These are phyloP conservation scores for Tolypocladium ovalisporum DNA, from an alignment of 2,329 filamentous ascomycete genomes.

Conservation along the genomic window DNA sequence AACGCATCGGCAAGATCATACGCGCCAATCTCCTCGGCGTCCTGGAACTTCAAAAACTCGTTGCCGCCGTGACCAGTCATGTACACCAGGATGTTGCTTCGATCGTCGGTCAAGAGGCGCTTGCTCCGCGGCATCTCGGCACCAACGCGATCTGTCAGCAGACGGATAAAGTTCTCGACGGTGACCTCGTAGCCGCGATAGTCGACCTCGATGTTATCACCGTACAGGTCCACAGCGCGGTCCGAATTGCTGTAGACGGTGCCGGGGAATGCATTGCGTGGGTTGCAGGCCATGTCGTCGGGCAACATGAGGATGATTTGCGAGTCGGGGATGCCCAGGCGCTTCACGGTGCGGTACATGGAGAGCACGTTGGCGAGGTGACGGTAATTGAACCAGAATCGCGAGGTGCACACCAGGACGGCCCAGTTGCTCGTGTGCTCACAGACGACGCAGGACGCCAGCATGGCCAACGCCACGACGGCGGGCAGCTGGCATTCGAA, in stretches of 20 bases:
- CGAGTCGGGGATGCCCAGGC: constrained; percentile 91
- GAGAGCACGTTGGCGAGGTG: constrained; percentile 96
- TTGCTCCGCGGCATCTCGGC: constrained; percentile 94
- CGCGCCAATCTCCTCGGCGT: constrained; percentile 92
- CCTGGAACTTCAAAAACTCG: constrained; percentile 97
- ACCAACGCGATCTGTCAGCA: constrained; percentile 87
- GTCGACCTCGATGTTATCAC: constrained; percentile 98
- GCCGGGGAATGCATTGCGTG: constrained; percentile 92
- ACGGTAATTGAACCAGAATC: constrained; percentile 99
- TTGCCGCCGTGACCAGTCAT: constrained; percentile 99
- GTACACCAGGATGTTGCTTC: constrained; percentile 95
- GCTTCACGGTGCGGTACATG: constrained; percentile 95
- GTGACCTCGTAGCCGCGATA: constrained; percentile 98
- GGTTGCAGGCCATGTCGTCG: constrained; percentile 99
- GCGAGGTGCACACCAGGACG: constrained; percentile 93
- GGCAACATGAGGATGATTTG: constrained; percentile 99
- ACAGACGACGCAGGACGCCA: constrained; percentile 38
- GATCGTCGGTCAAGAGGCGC: constrained; percentile 83
- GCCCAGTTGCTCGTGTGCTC: constrained; percentile 99
- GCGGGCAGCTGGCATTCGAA: constrained; percentile 32
- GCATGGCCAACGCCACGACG: constrained; percentile 35
- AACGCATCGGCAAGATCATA: constrained; percentile 96
- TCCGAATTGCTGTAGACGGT: constrained; percentile 98
- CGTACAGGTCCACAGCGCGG: constrained; percentile 89
- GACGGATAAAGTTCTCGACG: constrained; percentile 94